Base-by-base conservation (phyloP, 352 stramenopile species). In the Globisporangium camurandrum region DNA sequence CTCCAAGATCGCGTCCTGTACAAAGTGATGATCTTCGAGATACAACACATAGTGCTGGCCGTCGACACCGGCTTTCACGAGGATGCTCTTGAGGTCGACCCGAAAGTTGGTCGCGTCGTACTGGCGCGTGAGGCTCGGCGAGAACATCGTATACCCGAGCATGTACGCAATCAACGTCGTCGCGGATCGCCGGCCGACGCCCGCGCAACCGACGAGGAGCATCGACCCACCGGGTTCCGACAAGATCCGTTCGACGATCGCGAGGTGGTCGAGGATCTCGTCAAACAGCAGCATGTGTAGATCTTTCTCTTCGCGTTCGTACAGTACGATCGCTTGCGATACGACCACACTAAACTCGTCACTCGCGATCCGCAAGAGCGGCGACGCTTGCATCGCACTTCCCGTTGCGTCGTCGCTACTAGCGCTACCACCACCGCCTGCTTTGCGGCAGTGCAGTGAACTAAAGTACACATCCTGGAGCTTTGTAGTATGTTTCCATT, bases 231-330 rank as follows among this genome's bases (percentile, higher is more conserved):
- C 78, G 5, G 74, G 67, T n/a, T 89, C 64, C 0, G 83, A 94
- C 6, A 98, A 48, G 1, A 96, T 76, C 17, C 91, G 78, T 60
- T 97, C 93, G 0, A 97, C 74, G 3, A 91, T 74, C 8, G 91
- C 73, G 23, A 98, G 56, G 40, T 98, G 85, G 28, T 97, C 84
- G 0, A 98, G 71, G 23, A 97, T 90, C 46, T 98, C 87, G 17
- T 89, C 71, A 34, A 98, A 97, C 1, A 98, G 66, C n/a, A 95
- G 60, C 66, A 98, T 95, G 51, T 95, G 79, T 20, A 98, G 69
- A 23, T 98, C 88, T 36, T 92, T 87, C 52, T 98, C 89, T 56
- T 98, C 93, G 10, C 93, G 86, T 53, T 98, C 92, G 51, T 97
- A 98, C n/a, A 97, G 69, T 12, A 95, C 73, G 22, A 98, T 84